Evolutionary conservation across 331 rosid genomes (phyloP).

Genomic region (Pyracantha coccinea): DNA sequence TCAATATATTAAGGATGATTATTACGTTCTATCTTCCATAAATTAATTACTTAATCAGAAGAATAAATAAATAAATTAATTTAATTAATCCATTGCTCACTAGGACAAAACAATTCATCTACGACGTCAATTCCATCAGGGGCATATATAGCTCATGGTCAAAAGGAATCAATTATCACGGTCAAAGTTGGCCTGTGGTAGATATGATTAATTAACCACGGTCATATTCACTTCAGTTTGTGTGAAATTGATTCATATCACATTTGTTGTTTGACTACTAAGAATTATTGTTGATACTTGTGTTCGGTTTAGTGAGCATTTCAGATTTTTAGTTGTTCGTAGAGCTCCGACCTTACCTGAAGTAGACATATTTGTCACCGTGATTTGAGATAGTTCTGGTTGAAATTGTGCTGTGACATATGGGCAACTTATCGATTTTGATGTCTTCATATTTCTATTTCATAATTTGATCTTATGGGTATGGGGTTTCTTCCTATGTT

Average conservation of each 20-base stretch:
- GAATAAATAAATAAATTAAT: too few species aligned
- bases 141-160: too few species aligned
- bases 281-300: not conserved
- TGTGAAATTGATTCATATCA: not conserved
- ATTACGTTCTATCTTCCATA: too few species aligned
- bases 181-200: too few species aligned
- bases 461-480: not conserved
- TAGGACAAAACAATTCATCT: too few species aligned
- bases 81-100: too few species aligned
- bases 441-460: not conserved
- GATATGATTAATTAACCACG: too few species aligned
- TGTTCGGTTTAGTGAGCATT: not conserved
- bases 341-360: not conserved
- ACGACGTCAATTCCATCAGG: too few species aligned
- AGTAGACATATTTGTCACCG: too few species aligned
- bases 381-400: not conserved
- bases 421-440: not conserved
- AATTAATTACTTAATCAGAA: too few species aligned
- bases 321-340: not conserved
- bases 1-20: too few species aligned
- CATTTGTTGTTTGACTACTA: not conserved
- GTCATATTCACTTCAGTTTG: not conserved
- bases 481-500: not conserved
- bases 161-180: too few species aligned
- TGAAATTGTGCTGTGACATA: not conserved